Evolutionary conservation across 768 basidiomycete genomes (phyloP), one percentile per base, ranked within the genome.

Genomic region (Tubosaeta brunneosetosa): DNA sequence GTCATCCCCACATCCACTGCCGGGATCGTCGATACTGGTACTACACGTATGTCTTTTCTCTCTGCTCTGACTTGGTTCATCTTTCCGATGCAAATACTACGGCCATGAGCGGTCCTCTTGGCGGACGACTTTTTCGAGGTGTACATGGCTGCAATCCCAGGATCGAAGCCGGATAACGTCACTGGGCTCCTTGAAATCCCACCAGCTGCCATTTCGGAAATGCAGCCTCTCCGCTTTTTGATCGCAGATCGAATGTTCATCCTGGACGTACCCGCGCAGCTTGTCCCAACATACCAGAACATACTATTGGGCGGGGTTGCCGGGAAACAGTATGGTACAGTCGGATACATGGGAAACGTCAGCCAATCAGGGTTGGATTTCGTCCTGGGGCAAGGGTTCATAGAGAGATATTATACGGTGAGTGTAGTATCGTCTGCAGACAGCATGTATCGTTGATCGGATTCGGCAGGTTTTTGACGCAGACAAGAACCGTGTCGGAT

Each of bases 1-100:
- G 17, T 57, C 29, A 60, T 62, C 14, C 44, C 51, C 3, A 38
- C 32, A 1, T 66, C 58, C 6, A 52, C 50, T 10, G 58, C 65
- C 29, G 65, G 65, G 6, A 62, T 66, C 19, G 65, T 66, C 42
- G 65, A 66, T 41, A 60, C 57, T 11, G 64, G 64, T 25, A 66
- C 63, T 25, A 59, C 58, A 25, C 58, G 60, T 61, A 55, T 19
- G 60, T 22, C 22, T 45, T 10, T 31, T 19, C 44, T 29, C 37
- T 44, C 9, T 17, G 14, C n/a, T 29, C n/a, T 26, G n/a, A 22
- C 43, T 31, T n/a, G 17, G 12, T 11, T n/a, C 27, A 19, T 26
- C 3, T 2, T 36, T 44, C 38, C 22, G 12, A 53, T 34, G 19
- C 26, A 22, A 26, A 14, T 8, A 3, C 12, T 6, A 38, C 32